A percentile compares a stretch with the other conserved stretches of the same genome.
Conservation (phyloP, 1,284 basidiomycete species). For the Papiliotrema fonsecae region DNA sequence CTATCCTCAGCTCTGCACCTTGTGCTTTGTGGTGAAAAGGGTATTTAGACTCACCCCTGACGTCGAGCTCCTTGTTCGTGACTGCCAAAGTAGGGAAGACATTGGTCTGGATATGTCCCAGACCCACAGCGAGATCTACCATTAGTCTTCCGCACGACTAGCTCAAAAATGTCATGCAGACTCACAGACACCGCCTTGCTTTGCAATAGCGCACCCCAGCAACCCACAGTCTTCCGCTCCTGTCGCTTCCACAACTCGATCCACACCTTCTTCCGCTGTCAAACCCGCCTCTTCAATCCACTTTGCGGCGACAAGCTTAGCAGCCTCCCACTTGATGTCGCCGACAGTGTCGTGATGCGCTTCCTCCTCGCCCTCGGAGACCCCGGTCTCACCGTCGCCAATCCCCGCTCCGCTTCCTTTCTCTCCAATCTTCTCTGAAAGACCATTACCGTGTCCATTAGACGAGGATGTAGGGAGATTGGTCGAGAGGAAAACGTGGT, state of each 20-base stretch:
- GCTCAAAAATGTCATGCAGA: not conserved
- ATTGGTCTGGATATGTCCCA: slow-evolving; percentile 42
- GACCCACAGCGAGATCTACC: slow-evolving; percentile 39
- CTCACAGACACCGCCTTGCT: slow-evolving; percentile 54
- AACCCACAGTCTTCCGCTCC: slow-evolving; percentile 62
- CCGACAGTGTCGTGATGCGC: slow-evolving; percentile 18
- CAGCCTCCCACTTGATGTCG: slow-evolving; percentile 40
- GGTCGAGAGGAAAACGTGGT: slow-evolving; percentile 36
- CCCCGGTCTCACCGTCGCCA: slow-evolving; percentile 23
- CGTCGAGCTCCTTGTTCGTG: slow-evolving; percentile 65
- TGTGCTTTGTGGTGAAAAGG: not conserved
- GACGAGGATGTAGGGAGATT: slow-evolving; percentile 13
- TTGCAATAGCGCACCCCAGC: slow-evolving; percentile 55
- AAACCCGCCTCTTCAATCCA: slow-evolving; percentile 30
- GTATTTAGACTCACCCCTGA: slow-evolving; percentile 56
- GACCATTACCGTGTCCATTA: slow-evolving; percentile 10
- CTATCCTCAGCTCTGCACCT: slow-evolving; percentile 12
- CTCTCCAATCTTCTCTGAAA: slow-evolving; percentile 14
- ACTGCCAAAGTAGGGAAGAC: slow-evolving; percentile 42
- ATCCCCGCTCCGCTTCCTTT: slow-evolving; percentile 17
- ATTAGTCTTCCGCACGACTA: slow-evolving; percentile 3
- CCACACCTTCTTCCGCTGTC: slow-evolving; percentile 51
- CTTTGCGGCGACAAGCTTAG: slow-evolving; percentile 25
- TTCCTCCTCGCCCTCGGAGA: slow-evolving; percentile 22
- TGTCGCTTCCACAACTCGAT: slow-evolving; percentile 59